phyloP scores from a whole-genome alignment of 805 yeast species.

The Saturnispora silvae region DNA sequence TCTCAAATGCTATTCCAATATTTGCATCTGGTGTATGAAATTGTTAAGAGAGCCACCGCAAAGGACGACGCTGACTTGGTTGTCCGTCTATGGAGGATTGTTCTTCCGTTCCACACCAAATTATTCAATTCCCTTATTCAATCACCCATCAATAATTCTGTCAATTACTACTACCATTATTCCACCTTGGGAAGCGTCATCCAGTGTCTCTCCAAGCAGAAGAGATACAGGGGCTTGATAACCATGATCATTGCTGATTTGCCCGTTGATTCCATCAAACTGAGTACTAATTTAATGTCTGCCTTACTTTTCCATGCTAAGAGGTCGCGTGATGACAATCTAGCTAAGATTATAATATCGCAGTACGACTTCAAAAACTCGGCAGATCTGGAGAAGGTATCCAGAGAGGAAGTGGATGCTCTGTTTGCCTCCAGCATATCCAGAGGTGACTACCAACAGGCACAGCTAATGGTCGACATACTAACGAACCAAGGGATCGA shows the following conservation, averaged over 20 bases:
- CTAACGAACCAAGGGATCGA: slow-evolving; percentile 18
- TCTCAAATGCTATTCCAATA: slow-evolving; percentile 18
- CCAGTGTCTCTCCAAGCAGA: slow-evolving; percentile 21
- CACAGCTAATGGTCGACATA: slow-evolving; percentile 21
- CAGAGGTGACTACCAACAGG: slow-evolving; percentile 20
- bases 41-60: slow-evolving; percentile 18
- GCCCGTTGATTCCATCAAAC: slow-evolving; percentile 26
- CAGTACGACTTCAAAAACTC: slow-evolving; percentile 19
- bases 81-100: slow-evolving; percentile 20
- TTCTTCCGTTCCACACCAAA: slow-evolving; percentile 24
- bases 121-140: slow-evolving; percentile 18
- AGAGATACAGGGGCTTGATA: slow-evolving; percentile 21
- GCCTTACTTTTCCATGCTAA: slow-evolving; percentile 23
- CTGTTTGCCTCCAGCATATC: slow-evolving; percentile 21
- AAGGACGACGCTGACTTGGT: slow-evolving; percentile 21
- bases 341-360: slow-evolving; percentile 19
- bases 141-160: slow-evolving; percentile 19
- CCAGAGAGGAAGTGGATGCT: slow-evolving; percentile 24
- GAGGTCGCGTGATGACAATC: slow-evolving; percentile 17
- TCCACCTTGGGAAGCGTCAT: slow-evolving; percentile 20
- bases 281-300: slow-evolving; percentile 26
- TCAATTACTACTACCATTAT: slow-evolving; percentile 24
- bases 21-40: slow-evolving; percentile 20
- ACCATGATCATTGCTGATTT: slow-evolving; percentile 19
- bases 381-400: slow-evolving; percentile 17